Conservation (phyloP, 1,284 basidiomycete genomes). For the Leucoagaricus sp. region DNA sequence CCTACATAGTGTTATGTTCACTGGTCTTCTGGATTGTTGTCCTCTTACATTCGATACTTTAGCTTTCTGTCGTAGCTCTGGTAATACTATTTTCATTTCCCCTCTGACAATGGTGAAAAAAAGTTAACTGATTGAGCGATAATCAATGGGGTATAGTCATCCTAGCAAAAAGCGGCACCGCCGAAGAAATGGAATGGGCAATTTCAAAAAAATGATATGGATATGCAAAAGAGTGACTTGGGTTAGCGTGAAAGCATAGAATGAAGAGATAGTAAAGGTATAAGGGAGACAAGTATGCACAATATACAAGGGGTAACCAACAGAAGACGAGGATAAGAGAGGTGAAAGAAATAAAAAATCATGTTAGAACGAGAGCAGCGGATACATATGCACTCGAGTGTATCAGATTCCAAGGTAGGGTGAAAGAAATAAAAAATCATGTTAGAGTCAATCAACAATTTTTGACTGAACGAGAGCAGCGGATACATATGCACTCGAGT, state of each 20-base stretch:
- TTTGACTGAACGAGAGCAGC: not conserved
- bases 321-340: not conserved
- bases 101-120: too few relatives aligned
- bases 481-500: not conserved
- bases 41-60: not conserved
- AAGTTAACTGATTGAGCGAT: too few relatives aligned
- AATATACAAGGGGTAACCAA: conserved; percentile 3
- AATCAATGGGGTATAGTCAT: too few relatives aligned
- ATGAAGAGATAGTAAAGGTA: conserved; percentile 1
- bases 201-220: too few relatives aligned
- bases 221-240: not conserved
- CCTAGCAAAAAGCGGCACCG: too few relatives aligned
- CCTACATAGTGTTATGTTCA: not conserved
- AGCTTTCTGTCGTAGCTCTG: too few relatives aligned
- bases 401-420: conserved; percentile 10
- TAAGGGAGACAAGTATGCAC: conserved; percentile 4
- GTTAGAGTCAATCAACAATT: too few relatives aligned
- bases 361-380: not conserved
- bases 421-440: not conserved
- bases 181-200: too few relatives aligned
- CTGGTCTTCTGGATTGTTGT: too few relatives aligned
- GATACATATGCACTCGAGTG: not conserved
- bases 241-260: too few relatives aligned
- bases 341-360: conserved; percentile 5
- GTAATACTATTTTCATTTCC: too few relatives aligned